Conservation (phyloP, 441 rosid species). For the Capsella rubella region DNA sequence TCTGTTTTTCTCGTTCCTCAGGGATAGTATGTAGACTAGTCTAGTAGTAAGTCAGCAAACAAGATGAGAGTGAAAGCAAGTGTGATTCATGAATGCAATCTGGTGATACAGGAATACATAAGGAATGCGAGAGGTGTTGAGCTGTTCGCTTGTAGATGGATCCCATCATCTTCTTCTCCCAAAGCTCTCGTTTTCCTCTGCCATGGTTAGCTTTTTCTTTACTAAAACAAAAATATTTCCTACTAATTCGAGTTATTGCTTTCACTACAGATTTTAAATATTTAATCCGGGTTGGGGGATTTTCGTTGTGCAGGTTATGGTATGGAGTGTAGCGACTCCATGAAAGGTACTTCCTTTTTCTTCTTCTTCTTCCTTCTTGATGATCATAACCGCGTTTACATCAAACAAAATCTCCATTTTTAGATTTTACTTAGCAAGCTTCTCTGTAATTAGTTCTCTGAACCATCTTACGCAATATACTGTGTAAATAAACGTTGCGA, state of each 20-base stretch:
- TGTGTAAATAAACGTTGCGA: neutral
- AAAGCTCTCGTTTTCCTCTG: constrained; percentile 92
- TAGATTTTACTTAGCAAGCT: neutral
- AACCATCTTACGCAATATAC: neutral
- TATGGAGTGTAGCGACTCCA: constrained; percentile 92
- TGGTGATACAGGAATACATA: constrained; percentile 57
- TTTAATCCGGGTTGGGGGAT: neutral
- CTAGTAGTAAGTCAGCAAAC: neutral
- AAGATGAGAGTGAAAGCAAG: constrained; percentile 8
- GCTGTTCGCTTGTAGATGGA: constrained; percentile 90
- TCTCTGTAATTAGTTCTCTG: neutral
- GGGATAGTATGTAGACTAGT: neutral
- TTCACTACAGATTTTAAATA: neutral
- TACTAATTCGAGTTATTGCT: neutral
- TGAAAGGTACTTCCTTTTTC: constrained; percentile 75
- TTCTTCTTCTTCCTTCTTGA: neutral
- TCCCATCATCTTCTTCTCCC: constrained; percentile 66
- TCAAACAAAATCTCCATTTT: neutral
- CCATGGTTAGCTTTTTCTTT: constrained; percentile 51
- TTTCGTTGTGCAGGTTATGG: constrained; percentile 75
- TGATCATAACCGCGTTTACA: neutral
- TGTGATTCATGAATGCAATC: neutral
- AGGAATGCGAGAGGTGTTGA: constrained; percentile 79
- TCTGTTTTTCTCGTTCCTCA: neutral
- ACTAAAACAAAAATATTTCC: neutral